Conservation (phyloP, 1,284 basidiomycete genomes). For the Inonotus obliquus region DNA sequence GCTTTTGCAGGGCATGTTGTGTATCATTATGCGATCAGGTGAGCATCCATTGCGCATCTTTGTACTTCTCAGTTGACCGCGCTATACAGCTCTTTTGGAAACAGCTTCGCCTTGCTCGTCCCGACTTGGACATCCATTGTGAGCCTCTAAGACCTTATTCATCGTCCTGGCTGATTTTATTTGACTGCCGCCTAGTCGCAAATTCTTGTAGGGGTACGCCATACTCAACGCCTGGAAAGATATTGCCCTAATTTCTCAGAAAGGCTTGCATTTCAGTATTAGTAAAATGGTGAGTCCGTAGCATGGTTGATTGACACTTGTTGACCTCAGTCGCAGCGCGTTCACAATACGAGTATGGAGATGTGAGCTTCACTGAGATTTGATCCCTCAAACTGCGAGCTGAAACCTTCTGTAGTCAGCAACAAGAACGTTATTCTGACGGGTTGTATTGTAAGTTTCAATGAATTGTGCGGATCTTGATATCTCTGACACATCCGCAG, state of each 20-base stretch:
- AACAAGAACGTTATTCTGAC: conserved; percentile 50
- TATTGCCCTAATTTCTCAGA: conserved; percentile 9
- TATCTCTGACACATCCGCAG: conserved; percentile 28
- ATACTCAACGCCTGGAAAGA: neutral
- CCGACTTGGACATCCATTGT: conserved; percentile 14
- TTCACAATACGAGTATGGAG: conserved; percentile 66
- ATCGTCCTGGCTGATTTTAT: neutral
- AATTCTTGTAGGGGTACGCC: conserved; percentile 51
- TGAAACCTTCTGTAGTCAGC: conserved; percentile 44
- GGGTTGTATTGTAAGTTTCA: conserved; percentile 46
- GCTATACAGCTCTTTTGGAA: conserved; percentile 42
- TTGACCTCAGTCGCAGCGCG: conserved; percentile 35
- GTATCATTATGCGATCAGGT: conserved; percentile 55
- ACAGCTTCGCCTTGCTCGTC: conserved; percentile 35
- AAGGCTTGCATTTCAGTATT: conserved; percentile 57
- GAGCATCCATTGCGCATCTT: conserved; percentile 22
- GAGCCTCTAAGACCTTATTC: neutral
- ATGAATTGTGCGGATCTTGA: neutral
- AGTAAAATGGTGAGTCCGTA: conserved; percentile 52
- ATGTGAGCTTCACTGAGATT: conserved; percentile 40
- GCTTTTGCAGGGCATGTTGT: conserved; percentile 48
- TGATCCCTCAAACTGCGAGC: neutral
- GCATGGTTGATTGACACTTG: neutral
- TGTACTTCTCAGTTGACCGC: neutral
- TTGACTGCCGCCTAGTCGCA: conserved; percentile 39